A percentile compares a stretch with the other conserved stretches of the same genome.
These are phyloP conservation scores for Alternaria gaisen DNA, from an alignment of 2,329 filamentous ascomycete genomes.

Conservation along the genomic window DNA sequence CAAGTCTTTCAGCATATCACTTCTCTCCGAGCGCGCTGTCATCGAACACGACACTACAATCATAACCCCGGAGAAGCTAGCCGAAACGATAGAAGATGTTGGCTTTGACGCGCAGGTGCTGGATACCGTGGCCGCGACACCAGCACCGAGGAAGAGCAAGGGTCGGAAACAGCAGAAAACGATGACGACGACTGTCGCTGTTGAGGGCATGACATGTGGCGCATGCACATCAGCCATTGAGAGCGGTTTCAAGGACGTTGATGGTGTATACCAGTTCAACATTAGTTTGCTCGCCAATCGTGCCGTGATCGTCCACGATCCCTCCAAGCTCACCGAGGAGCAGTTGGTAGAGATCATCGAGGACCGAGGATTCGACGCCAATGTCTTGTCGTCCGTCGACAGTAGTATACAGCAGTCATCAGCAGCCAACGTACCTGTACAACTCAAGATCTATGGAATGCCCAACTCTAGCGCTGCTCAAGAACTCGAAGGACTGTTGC, in stretches of 20 bases:
- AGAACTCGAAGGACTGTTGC: slow-evolving; percentile 73
- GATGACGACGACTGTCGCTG: slow-evolving; percentile 82
- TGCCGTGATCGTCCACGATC: slow-evolving; percentile 86
- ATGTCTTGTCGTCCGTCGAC: slow-evolving; percentile 77
- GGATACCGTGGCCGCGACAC: slow-evolving; percentile 67
- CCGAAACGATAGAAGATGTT: slow-evolving; percentile 69
- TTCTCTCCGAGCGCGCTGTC: slow-evolving; percentile 85
- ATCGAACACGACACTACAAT: slow-evolving; percentile 76
- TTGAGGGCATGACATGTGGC: slow-evolving; percentile 97
- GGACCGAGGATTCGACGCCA: slow-evolving; percentile 87
- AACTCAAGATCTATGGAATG: slow-evolving; percentile 86
- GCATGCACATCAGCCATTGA: slow-evolving; percentile 95
- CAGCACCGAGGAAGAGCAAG: slow-evolving; percentile 45
- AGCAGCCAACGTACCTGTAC: slow-evolving; percentile 67
- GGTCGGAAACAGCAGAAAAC: slow-evolving; percentile 54
- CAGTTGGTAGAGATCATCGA: slow-evolving; percentile 86
- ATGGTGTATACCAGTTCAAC: slow-evolving; percentile 87
- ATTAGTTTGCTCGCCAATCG: slow-evolving; percentile 94
- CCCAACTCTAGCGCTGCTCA: slow-evolving; percentile 75
- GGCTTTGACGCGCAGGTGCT: slow-evolving; percentile 84
- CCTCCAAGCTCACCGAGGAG: slow-evolving; percentile 72
- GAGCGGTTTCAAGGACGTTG: slow-evolving; percentile 77
- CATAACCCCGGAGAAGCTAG: slow-evolving; percentile 63
- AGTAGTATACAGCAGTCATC: slow-evolving; percentile 64
- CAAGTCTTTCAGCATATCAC: slow-evolving; percentile 79